Evolutionary conservation across 1,284 basidiomycete species (phyloP).

Genomic region (Apiotrichum domesticum): DNA sequence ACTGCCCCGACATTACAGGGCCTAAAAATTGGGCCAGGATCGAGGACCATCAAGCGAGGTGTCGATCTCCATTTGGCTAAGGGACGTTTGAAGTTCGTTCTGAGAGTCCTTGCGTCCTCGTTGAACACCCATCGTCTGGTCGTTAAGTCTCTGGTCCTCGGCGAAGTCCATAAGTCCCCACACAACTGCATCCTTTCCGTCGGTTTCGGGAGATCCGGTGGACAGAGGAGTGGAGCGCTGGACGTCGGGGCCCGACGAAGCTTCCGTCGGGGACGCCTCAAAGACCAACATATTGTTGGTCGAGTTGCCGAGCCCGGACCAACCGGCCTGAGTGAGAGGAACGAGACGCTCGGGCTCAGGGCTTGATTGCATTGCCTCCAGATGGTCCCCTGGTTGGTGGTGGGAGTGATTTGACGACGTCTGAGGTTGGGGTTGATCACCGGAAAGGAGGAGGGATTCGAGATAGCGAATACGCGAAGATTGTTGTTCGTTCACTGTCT

Average conservation of each 20-base stretch:
- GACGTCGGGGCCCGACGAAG: constrained; percentile 21
- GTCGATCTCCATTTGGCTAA: constrained; percentile 32
- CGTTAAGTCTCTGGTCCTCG: constrained; percentile 2
- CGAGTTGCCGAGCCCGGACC: constrained; percentile 1
- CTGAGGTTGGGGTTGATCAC: constrained; percentile 3
- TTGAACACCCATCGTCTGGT: neutral
- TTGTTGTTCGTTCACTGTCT: constrained; percentile 29
- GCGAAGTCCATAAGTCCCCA: constrained; percentile 16
- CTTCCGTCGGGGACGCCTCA: constrained; percentile 30
- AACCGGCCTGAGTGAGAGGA: constrained; percentile 18
- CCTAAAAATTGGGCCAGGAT: constrained; percentile 7
- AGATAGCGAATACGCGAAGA: constrained; percentile 33
- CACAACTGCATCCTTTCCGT: constrained; percentile 19
- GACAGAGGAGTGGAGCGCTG: constrained; percentile 24
- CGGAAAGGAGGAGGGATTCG: constrained; percentile 24
- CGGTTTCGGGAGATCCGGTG: constrained; percentile 18
- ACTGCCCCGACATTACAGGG: neutral
- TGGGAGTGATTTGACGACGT: constrained; percentile 8
- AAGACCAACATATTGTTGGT: constrained; percentile 25
- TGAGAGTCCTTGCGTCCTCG: constrained; percentile 24
- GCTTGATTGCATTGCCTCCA: constrained; percentile 33
- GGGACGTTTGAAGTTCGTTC: constrained; percentile 24
- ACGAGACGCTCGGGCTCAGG: constrained; percentile 32
- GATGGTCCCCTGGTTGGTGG: constrained; percentile 11
- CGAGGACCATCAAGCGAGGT: constrained; percentile 7